Conservation (phyloP, 2,329 filamentous ascomycete species). For the Aspergillus melleus region DNA sequence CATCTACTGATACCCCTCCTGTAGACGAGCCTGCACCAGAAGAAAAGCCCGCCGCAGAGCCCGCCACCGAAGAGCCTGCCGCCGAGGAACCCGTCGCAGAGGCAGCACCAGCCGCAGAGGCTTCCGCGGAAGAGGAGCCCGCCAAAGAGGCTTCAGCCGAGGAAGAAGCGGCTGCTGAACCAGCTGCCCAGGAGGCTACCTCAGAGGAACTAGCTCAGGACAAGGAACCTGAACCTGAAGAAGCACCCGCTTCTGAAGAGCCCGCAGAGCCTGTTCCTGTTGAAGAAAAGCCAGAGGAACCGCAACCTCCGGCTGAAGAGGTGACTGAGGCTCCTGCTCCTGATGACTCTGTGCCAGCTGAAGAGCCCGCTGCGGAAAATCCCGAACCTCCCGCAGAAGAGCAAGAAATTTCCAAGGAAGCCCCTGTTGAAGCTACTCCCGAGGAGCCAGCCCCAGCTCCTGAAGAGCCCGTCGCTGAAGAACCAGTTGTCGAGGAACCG, state of each 20-base stretch:
- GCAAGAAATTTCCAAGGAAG: constrained; percentile 10
- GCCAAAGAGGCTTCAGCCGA: constrained; percentile 13
- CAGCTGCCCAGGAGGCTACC: constrained; percentile 10
- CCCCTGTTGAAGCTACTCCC: constrained; percentile 9
- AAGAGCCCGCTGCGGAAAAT: constrained; percentile 17
- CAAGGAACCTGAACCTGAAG: constrained; percentile 14
- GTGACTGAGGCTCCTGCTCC: constrained; percentile 14
- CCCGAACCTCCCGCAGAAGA: constrained; percentile 17
- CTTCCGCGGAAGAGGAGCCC: constrained; percentile 9
- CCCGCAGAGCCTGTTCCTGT: constrained; percentile 5
- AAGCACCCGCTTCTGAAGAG: constrained; percentile 14
- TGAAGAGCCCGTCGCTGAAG: constrained; percentile 5
- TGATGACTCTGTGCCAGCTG: constrained; percentile 11
- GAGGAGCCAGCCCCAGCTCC: constrained; percentile 8
- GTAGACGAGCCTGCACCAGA: constrained; percentile 6
- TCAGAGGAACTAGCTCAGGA: constrained; percentile 13
- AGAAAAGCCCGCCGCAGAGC: background rate
- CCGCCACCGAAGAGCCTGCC: background rate
- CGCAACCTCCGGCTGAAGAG: constrained; percentile 4
- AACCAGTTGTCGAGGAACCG: constrained; percentile 6
- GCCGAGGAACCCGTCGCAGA: constrained; percentile 1
- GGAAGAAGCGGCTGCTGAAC: constrained; percentile 18
- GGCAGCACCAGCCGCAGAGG: constrained; percentile 11
- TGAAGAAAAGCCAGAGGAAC: constrained; percentile 7
- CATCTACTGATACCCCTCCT: background rate